Conservation (phyloP, 1,139 yeast genomes). For the Dujonia santamariae region DNA sequence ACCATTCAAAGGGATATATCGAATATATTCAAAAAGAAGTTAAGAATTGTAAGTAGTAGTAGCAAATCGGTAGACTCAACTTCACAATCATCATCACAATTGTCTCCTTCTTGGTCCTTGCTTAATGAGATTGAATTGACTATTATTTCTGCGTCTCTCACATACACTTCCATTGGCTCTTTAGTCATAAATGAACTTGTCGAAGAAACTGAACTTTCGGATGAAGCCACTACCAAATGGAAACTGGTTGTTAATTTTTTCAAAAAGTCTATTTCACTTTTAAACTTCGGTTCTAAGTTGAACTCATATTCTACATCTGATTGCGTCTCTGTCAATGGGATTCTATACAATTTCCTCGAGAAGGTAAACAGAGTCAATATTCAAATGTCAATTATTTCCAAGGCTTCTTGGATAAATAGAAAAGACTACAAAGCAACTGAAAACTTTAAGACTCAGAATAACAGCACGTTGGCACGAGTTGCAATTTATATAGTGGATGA, state of each 20-base stretch:
- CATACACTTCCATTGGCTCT: slow-evolving; percentile 35
- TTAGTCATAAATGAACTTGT: slow-evolving; percentile 36
- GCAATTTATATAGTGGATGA: slow-evolving; percentile 40
- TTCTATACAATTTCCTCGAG: slow-evolving; percentile 21
- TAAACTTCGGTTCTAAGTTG: slow-evolving; percentile 20
- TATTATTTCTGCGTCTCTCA: slow-evolving; percentile 23
- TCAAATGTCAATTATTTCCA: slow-evolving; percentile 41
- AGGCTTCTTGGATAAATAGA: slow-evolving; percentile 40
- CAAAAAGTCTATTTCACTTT: slow-evolving; percentile 29
- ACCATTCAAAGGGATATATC: neutral
- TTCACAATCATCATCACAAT: neutral
- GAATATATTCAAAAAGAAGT: neutral
- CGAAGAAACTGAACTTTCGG: slow-evolving; percentile 17
- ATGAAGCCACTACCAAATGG: slow-evolving; percentile 30
- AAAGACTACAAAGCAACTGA: slow-evolving; percentile 25
- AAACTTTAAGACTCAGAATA: slow-evolving; percentile 29
- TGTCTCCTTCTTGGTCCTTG: slow-evolving; percentile 23
- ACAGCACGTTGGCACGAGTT: slow-evolving; percentile 41
- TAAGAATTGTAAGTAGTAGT: neutral
- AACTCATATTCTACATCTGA: slow-evolving; percentile 1
- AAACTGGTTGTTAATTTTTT: slow-evolving; percentile 32
- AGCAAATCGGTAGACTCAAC: neutral
- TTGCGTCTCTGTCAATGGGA: slow-evolving; percentile 11
- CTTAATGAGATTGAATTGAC: slow-evolving; percentile 27
- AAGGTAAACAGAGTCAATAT: slow-evolving; percentile 30